These are phyloP conservation scores for Malassezia nana DNA, from an alignment of 1,284 basidiomycete species.

Conservation along the genomic window DNA sequence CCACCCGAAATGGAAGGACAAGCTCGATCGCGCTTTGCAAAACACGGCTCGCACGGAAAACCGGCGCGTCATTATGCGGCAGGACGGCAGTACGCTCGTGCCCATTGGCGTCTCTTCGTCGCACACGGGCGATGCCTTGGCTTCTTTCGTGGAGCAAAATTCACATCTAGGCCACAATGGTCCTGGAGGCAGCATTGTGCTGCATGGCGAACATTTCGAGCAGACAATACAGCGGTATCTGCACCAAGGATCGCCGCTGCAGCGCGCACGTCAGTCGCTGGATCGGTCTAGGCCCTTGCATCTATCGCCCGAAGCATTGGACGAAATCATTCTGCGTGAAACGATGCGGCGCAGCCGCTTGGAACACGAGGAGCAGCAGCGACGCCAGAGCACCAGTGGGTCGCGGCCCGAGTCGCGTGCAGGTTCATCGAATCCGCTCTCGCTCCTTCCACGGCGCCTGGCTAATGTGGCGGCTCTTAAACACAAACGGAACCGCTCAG, in stretches of 20 bases:
- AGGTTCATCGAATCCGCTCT: background rate
- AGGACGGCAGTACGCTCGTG: slow-evolving; percentile 90
- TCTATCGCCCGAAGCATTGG: slow-evolving; percentile 50
- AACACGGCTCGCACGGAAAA: slow-evolving; percentile 57
- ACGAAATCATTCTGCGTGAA: slow-evolving; percentile 98
- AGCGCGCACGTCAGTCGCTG: background rate
- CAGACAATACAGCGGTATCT: background rate
- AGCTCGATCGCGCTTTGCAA: slow-evolving; percentile 34
- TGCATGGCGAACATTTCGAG: slow-evolving; percentile 9
- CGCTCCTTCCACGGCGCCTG: background rate
- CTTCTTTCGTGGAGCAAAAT: slow-evolving; percentile 25
- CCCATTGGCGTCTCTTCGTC: slow-evolving; percentile 77
- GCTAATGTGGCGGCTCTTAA: background rate
- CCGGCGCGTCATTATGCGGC: slow-evolving; percentile 91
- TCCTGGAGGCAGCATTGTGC: slow-evolving; percentile 45
- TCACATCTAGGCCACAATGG: slow-evolving; percentile 16
- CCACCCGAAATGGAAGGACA: slow-evolving; percentile 42
- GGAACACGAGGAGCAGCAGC: slow-evolving; percentile 60
- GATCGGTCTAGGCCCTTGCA: background rate
- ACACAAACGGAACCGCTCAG: background rate
- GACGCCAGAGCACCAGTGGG: background rate
- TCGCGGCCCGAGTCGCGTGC: background rate
- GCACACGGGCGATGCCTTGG: slow-evolving; percentile 50
- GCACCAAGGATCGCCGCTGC: slow-evolving; percentile 56
- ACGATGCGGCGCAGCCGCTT: slow-evolving; percentile 89